Evolutionary conservation across 129 eudicot genomes (phyloP), one percentile per base, ranked within the genome.

Genomic region (Saussurea involucrata): DNA sequence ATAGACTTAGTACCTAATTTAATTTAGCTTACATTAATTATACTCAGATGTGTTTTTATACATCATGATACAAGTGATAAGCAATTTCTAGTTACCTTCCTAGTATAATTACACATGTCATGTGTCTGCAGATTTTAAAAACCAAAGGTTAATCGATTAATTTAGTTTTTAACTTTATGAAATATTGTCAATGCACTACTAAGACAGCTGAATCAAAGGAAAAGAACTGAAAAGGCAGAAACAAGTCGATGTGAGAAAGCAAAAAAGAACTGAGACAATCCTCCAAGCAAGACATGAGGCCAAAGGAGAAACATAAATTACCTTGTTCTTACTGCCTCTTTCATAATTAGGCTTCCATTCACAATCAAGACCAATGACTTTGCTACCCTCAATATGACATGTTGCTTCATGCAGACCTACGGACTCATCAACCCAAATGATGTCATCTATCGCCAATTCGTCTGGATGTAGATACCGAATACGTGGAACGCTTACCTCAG

Each of bases 281-380:
- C n/a, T 17, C 18, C 13, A 13, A 44, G 57, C 57, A 44, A 44
- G 57, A 3, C 57, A 12, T 2, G 57, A 44, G 18, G 25, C 27
- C 25, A 63, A 12, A 33, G 36, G 34, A 55, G n/a, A 31, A 24
- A 24, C 18, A 68, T 28, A 20, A 67, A 20, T 10, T 84, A 95
- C 99, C 97, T 90, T 92, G 85, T 83, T 95, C 67, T 76, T 81
- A 82, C 90, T 78, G 60, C 97, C 96, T 81, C 88, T 95, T 49
- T 66, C 89, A 83, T 86, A 95, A 73, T 82, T 87, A 74, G 99
- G 97, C 83, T 92, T 95, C 99, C 99, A 95, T 79, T 95, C 99
- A 87, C 96, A 92, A 85, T 95, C 99, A 85, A 95, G 53, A n/a
- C 99, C 99, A 65, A 95, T 80, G 68, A 95, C 92, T 83, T 95